phyloP scores from a whole-genome alignment of 805 yeast genomes.

The Saccharomycopsis capsularis region DNA sequence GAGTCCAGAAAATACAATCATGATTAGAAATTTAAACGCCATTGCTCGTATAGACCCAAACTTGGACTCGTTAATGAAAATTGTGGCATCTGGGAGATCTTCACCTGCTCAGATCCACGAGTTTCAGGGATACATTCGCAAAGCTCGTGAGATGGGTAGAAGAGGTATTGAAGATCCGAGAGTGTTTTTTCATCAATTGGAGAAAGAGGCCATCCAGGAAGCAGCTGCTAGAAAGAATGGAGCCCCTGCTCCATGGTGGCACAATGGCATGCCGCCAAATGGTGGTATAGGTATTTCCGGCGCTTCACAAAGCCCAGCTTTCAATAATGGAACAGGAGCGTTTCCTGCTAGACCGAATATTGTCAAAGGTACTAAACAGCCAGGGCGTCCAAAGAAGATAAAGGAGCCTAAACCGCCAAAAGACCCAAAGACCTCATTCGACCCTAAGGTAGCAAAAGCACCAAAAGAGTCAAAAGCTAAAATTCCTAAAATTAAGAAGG shows the following conservation, averaged over 20 bases:
- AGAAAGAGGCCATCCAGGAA: slow-evolving; percentile 23
- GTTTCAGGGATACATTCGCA: slow-evolving; percentile 73
- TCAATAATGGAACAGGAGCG: too few relatives aligned
- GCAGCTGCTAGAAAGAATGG: background rate
- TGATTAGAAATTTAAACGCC: slow-evolving; percentile 78
- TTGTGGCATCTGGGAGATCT: slow-evolving; percentile 81
- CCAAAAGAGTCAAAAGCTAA: background rate
- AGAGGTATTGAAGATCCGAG: slow-evolving; percentile 20
- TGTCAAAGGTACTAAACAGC: background rate
- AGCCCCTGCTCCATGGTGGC: background rate
- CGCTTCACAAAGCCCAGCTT: background rate
- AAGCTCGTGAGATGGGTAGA: slow-evolving; percentile 68
- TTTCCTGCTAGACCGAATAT: background rate
- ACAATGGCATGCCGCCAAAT: background rate
- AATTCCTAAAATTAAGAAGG: background rate
- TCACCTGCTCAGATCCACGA: slow-evolving; percentile 60
- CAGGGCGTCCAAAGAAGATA: slow-evolving; percentile 13
- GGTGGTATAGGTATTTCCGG: background rate
- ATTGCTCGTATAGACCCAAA: slow-evolving; percentile 71
- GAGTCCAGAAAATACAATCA: slow-evolving; percentile 62
- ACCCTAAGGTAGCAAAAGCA: background rate
- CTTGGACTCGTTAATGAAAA: slow-evolving; percentile 67
- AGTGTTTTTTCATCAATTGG: slow-evolving; percentile 13
- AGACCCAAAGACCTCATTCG: background rate
- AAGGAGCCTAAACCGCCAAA: slow-evolving; percentile 13